Base-by-base conservation (phyloP, 2,329 filamentous ascomycete species). In the Zelopaecilomyces penicillatus region DNA sequence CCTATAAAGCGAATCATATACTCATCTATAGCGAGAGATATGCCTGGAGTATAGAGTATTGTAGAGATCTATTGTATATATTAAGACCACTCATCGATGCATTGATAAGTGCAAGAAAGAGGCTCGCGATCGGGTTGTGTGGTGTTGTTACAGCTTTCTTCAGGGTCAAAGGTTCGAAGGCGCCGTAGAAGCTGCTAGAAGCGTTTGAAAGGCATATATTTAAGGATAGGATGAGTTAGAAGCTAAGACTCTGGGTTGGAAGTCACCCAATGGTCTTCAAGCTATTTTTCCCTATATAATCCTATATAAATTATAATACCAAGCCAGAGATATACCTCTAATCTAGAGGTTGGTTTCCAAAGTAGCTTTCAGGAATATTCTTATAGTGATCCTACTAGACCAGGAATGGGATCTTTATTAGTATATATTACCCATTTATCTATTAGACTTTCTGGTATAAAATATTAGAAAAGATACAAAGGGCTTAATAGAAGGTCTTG, bases 121-220 rank as follows among this genome's bases (percentile, higher is more conserved):
- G 27, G 7, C 30, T 33, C 8, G 39, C 42, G 30, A 31, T 37
- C 10, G 31, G 34, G 19, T 27, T 31, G 5, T 36, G 28, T 39
- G 36, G 32, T 34, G 32, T 34, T 34, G 11, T n/a, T n/a, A n/a
- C n/a, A n/a, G n/a, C n/a, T n/a, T n/a, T n/a, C n/a, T n/a, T n/a
- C n/a, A n/a, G 5, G 36, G 29, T 32, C 34, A n/a, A 33, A 42
- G 7, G 44, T 41, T 6, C 33, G 31, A 26, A 52, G 32, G n/a
- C 39, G 31, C 4, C 42, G 44, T 12, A 30, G 42, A 28, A 52
- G 42, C 3, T 47, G 44, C 10, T 45, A 28, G 35, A 47, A 50
- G 5, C 44, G 38, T 29, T 47, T 31, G 30, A 39, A 49, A 19
- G 46, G 35, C 39, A 52, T 52, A 5, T 42, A 51, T 36, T 47